A percentile compares a stretch with the other conserved stretches of the same genome.
These are phyloP conservation scores for Eremochloa ophiuroides DNA, from an alignment of 176 grass and related monocot genomes.

Conservation along the genomic window DNA sequence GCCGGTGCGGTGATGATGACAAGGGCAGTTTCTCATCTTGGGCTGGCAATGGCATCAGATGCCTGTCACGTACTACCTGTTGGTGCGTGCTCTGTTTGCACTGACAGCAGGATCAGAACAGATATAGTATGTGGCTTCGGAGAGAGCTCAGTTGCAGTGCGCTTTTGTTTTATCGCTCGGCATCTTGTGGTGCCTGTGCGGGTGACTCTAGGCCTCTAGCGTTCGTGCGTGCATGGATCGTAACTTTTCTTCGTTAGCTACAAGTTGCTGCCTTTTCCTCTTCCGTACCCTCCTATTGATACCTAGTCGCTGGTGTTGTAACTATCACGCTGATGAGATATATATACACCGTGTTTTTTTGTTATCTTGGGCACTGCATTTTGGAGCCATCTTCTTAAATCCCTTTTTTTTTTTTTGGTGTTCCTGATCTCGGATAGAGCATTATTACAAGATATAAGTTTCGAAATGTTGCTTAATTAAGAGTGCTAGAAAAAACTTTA, in stretches of 20 bases:
- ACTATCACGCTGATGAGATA: slow-evolving; percentile 35
- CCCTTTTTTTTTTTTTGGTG: no score
- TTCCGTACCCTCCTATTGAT: slow-evolving; percentile 4
- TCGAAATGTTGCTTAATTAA: no score
- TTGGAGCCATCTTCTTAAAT: no score
- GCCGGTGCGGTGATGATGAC: neutral
- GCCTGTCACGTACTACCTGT: neutral
- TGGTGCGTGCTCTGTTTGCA: slow-evolving; percentile 16
- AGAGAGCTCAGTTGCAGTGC: slow-evolving; percentile 10
- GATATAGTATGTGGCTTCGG: no score
- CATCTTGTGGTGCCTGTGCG: neutral
- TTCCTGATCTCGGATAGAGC: no score
- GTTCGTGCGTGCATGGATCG: slow-evolving; percentile 19
- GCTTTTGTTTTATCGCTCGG: neutral
- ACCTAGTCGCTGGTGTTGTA: slow-evolving; percentile 28
- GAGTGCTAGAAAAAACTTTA: no score
- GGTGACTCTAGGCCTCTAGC: neutral
- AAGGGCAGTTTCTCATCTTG: neutral
- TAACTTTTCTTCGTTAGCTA: slow-evolving; percentile 23
- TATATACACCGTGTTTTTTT: neutral
- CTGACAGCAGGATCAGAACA: slow-evolving; percentile 24
- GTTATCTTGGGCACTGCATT: no score
- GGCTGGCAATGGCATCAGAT: no score
- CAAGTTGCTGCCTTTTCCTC: slow-evolving; percentile 2
- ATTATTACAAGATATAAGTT: no score